These are phyloP conservation scores for Begonia loranthoides DNA, from an alignment of 306 rosid genomes.

Conservation along the genomic window DNA sequence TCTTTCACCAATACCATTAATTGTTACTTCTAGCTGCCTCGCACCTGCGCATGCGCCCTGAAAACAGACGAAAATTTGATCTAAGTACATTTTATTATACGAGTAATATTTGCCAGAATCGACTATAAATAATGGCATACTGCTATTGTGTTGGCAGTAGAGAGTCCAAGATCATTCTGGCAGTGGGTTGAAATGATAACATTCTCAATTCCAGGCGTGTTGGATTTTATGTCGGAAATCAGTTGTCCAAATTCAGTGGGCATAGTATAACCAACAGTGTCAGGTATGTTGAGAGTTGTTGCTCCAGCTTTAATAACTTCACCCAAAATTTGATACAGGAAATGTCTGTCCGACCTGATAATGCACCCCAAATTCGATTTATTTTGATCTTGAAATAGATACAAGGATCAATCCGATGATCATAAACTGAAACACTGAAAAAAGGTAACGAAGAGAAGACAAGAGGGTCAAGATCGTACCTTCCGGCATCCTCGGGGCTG, in stretches of 20 bases:
- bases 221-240: slow-evolving; percentile 81
- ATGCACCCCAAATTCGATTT: not conserved
- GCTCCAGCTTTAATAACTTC: slow-evolving; percentile 97
- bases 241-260: slow-evolving; percentile 61
- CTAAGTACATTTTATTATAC: no score
- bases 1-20: slow-evolving; percentile 98
- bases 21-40: slow-evolving; percentile 90
- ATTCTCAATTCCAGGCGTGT: slow-evolving; percentile 79
- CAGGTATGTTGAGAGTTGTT: slow-evolving; percentile 91
- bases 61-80: slow-evolving; percentile 9
- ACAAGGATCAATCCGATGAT: no score
- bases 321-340: slow-evolving; percentile 74
- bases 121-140: slow-evolving; percentile 20
- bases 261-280: slow-evolving; percentile 75
- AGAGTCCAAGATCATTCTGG: slow-evolving; percentile 94
- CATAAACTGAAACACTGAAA: not conserved
- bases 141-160: slow-evolving; percentile 83
- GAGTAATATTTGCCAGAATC: no score
- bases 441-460: not conserved
- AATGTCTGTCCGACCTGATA: slow-evolving; percentile 75
- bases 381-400: no score
- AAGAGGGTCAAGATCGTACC: slow-evolving; percentile 22
- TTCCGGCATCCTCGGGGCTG: slow-evolving; percentile 97
- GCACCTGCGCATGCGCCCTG: slow-evolving; percentile 98
- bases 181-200: slow-evolving; percentile 91